A percentile compares a stretch with the other conserved stretches of the same genome.
Evolutionary conservation across 495 filamentous ascomycete genomes (phyloP).

Genomic region (Poronia punctata): DNA sequence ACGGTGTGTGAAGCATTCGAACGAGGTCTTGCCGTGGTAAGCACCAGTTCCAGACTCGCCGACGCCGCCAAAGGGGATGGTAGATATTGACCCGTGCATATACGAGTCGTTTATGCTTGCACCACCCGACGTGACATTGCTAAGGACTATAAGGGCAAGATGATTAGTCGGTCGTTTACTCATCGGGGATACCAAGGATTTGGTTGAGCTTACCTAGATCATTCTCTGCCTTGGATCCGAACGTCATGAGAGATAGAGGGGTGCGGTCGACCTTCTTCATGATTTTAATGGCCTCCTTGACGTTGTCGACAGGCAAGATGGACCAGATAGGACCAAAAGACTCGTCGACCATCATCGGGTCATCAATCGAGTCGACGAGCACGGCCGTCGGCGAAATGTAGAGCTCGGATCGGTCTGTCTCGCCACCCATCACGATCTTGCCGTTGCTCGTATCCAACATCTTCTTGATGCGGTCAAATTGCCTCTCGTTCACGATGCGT

Average conservation of each 20-base stretch:
- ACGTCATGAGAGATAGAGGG: slow-evolving; percentile 75
- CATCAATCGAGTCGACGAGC: slow-evolving; percentile 63
- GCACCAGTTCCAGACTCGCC: slow-evolving; percentile 76
- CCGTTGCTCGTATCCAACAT: slow-evolving; percentile 79
- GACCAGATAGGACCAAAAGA: slow-evolving; percentile 86
- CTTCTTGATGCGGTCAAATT: slow-evolving; percentile 78
- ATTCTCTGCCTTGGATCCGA: slow-evolving; percentile 71
- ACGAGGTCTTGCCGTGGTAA: slow-evolving; percentile 76
- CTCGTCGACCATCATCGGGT: slow-evolving; percentile 73
- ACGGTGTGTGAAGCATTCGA: slow-evolving; percentile 79
- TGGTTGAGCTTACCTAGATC: slow-evolving; percentile 45
- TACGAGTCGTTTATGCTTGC: slow-evolving; percentile 75
- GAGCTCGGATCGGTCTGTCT: slow-evolving; percentile 65
- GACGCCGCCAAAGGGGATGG: slow-evolving; percentile 83
- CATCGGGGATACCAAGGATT: no score
- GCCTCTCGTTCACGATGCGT: slow-evolving; percentile 67
- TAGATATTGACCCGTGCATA: slow-evolving; percentile 70
- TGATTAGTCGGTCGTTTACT: no score
- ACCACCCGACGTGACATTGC: slow-evolving; percentile 65
- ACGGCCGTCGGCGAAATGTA: slow-evolving; percentile 86
- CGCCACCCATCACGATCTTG: slow-evolving; percentile 78
- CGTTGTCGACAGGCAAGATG: slow-evolving; percentile 62
- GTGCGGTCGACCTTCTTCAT: slow-evolving; percentile 72
- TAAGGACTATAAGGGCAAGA: slow-evolving; percentile 40
- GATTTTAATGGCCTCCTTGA: slow-evolving; percentile 74